Evolutionary conservation across 2,329 filamentous ascomycete species (phyloP), one percentile per base, ranked within the genome.

Genomic region (Pseudogymnoascus sp.): DNA sequence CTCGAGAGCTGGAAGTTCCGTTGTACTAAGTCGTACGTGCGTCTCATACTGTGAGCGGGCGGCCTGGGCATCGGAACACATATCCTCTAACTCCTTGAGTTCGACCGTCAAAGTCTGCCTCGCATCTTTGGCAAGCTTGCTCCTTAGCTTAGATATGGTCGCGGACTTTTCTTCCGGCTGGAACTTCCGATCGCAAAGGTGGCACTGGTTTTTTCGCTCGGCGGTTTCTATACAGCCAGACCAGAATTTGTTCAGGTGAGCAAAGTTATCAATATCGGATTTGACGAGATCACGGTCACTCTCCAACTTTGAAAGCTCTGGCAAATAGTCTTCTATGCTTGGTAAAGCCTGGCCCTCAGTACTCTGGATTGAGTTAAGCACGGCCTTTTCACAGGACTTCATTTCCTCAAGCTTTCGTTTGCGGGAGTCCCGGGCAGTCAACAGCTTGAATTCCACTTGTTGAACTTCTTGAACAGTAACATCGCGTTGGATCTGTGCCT

Each of bases 101-200:
- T 87, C 80, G 26, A 81, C 79, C 64, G 90, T 81, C 3, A 85
- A 73, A 59, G 85, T 81, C 40, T 84, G 76, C 60, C 89, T 82
- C 41, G 84, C 81, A 61, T 84, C 81, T 35, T 84, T 84, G 44
- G 84, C 79, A 21, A 85, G 78, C 54, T 83, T 80, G 61, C 83
- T 81, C 62, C 87, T 81, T 35, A 97, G 80, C 68, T 85, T 88
- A 40, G 83, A 79, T 58, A 85, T 76, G 64, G 96, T 80, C 60
- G 78, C 83, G n/a, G 80, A 85, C 65, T 82, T 85, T 68, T 82
- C 84, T 33, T 75, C 80, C 69, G 79, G 84, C 73, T 78, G 76
- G 71, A 96, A 92, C 3, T 79, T 74, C 60, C 91, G 84, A 44
- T 84, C 81, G 70, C 93, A 97, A 21, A 94, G 83, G 35, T 84